Conservation (phyloP, 2,329 filamentous ascomycete species). For the Zalaria sp. region DNA sequence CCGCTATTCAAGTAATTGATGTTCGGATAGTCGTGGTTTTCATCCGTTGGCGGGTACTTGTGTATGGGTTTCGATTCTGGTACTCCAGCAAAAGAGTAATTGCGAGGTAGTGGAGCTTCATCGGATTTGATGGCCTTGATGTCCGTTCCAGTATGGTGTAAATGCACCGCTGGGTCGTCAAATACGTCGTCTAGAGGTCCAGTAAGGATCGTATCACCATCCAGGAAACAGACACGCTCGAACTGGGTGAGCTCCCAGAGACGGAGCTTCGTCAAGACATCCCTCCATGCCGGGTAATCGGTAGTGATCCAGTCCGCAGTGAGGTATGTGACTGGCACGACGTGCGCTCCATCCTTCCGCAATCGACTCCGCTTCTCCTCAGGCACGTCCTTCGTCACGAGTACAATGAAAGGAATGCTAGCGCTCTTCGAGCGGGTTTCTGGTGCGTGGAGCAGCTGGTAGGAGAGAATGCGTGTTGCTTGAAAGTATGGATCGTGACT, state of each 20-base stretch:
- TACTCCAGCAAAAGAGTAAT: slow-evolving; percentile 18
- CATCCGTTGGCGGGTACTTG: slow-evolving; percentile 16
- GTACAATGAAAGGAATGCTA: slow-evolving; percentile 16
- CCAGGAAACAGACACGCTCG: slow-evolving; percentile 20
- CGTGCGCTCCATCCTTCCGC: slow-evolving; percentile 14
- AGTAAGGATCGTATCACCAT: slow-evolving; percentile 19
- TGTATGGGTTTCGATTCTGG: slow-evolving; percentile 17
- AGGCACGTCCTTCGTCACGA: slow-evolving; percentile 14
- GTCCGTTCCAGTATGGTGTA: slow-evolving; percentile 9
- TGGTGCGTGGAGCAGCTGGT: slow-evolving; percentile 17
- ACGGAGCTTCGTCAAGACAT: slow-evolving; percentile 25
- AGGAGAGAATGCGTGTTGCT: slow-evolving; percentile 15
- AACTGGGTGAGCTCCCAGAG: slow-evolving; percentile 24
- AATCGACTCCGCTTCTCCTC: slow-evolving; percentile 13
- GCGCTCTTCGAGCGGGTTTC: slow-evolving; percentile 12
- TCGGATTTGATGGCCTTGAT: slow-evolving; percentile 11
- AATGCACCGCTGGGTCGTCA: slow-evolving; percentile 16
- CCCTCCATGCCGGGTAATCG: slow-evolving; percentile 15
- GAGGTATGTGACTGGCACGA: slow-evolving; percentile 13
- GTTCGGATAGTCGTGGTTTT: slow-evolving; percentile 13
- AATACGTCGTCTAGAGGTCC: slow-evolving; percentile 18
- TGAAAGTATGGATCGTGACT: slow-evolving; percentile 14
- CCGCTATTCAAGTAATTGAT: slow-evolving; percentile 18
- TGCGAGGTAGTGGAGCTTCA: slow-evolving; percentile 14
- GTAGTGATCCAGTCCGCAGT: slow-evolving; percentile 19